Conservation (phyloP, 495 filamentous ascomycete species). For the Neurospora discreta region DNA sequence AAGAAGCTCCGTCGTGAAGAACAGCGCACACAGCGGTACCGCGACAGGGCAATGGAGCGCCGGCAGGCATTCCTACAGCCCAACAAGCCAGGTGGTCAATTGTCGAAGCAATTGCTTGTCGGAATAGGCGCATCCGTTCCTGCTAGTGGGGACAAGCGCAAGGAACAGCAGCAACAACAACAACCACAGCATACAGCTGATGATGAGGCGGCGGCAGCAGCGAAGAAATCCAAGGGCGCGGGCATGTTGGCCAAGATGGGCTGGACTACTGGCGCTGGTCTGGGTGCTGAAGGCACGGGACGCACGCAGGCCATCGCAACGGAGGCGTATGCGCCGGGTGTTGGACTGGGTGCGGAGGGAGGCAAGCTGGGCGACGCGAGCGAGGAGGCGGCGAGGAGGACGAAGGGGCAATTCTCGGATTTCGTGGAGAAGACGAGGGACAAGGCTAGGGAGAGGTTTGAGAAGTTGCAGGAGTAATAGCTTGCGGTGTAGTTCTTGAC, state of each 20-base stretch:
- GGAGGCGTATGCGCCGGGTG: constrained; percentile 69
- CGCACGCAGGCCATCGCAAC: constrained; percentile 66
- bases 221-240: constrained; percentile 65
- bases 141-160: constrained; percentile 14
- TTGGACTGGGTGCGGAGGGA: constrained; percentile 76
- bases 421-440: constrained; percentile 73
- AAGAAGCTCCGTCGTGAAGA: constrained; percentile 22
- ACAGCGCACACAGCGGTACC: constrained; percentile 46
- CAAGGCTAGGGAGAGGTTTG: constrained; percentile 68
- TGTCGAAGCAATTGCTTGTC: not conserved
- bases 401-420: constrained; percentile 54
- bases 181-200: not conserved
- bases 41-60: constrained; percentile 75
- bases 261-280: constrained; percentile 67
- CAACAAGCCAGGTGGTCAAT: constrained; percentile 26
- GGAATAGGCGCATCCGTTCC: not conserved
- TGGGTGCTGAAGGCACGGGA: constrained; percentile 72
- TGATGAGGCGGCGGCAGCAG: constrained; percentile 9
- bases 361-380: constrained; percentile 74
- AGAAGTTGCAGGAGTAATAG: constrained; percentile 35
- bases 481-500: not conserved
- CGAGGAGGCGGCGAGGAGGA: constrained; percentile 67
- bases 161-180: constrained; percentile 8
- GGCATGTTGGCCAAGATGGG: constrained; percentile 85
- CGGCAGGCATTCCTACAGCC: constrained; percentile 63